Conservation (phyloP, 2,329 filamentous ascomycete genomes). For the Elsinoe arachidis region DNA sequence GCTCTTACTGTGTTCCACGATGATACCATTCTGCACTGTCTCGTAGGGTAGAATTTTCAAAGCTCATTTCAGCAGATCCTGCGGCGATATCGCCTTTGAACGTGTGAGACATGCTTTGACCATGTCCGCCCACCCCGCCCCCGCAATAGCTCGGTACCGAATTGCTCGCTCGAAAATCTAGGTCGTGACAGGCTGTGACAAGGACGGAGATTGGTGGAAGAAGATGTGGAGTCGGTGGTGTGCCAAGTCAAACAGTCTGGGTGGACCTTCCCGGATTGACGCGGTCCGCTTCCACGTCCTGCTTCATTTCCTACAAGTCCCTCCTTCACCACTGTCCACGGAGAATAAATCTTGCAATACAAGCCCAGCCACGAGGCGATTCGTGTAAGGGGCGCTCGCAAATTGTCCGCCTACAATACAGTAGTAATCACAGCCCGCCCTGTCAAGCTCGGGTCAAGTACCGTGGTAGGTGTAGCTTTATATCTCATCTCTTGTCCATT, state of each 20-base stretch:
- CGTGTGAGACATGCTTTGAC: background rate
- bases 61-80: too few species aligned
- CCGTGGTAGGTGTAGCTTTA: background rate
- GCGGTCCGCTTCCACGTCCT: background rate
- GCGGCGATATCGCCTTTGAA: background rate
- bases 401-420: background rate
- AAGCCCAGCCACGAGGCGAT: background rate
- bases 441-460: background rate
- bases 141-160: background rate
- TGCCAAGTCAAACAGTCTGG: slow-evolving; percentile 6
- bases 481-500: background rate
- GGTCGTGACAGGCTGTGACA: background rate
- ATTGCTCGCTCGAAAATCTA: background rate
- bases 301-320: background rate
- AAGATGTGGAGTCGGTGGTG: background rate
- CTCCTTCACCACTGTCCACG: background rate
- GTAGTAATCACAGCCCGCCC: background rate
- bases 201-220: slow-evolving; percentile 2
- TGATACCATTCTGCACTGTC: background rate
- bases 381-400: background rate
- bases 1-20: background rate
- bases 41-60: background rate
- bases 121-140: background rate
- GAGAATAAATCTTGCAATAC: background rate
- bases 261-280: background rate